A percentile compares a stretch with the other conserved stretches of the same genome.
phyloP scores from a whole-genome alignment of 108 stramenopile genomes.

The Nannochloropsis oceanica region DNA sequence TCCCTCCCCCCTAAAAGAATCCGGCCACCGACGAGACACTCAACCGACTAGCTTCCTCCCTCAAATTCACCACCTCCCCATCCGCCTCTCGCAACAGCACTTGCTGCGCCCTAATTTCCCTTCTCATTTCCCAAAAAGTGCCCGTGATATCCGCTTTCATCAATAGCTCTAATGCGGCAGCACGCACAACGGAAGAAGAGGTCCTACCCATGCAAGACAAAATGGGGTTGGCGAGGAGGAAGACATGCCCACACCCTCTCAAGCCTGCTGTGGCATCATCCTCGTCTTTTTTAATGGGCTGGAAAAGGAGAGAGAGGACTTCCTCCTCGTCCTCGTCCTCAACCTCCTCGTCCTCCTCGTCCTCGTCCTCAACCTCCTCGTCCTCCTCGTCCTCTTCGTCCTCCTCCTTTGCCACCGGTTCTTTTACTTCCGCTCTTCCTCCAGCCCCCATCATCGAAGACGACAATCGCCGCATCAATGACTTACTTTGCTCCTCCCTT shows the following conservation, averaged over 20 bases:
- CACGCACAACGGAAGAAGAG: background rate
- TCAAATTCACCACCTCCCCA: background rate
- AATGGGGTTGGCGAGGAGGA: background rate
- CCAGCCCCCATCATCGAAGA: background rate
- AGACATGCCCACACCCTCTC: background rate
- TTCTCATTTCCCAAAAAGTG: background rate
- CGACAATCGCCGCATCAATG: background rate
- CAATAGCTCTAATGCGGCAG: background rate
- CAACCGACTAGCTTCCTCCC: background rate
- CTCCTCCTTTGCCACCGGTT: background rate
- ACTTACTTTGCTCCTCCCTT: too few relatives aligned
- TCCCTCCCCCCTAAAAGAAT: background rate
- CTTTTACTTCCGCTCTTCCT: background rate
- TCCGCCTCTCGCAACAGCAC: background rate
- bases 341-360: background rate
- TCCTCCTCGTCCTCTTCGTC: background rate
- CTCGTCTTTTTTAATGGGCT: background rate
- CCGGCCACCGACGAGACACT: background rate
- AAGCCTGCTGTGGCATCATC: background rate
- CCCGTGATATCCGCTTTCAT: background rate
- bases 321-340: background rate
- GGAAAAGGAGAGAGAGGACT: background rate
- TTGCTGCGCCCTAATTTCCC: background rate
- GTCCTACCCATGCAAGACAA: background rate
- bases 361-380: background rate